Base-by-base conservation (phyloP, 1,284 basidiomycete species). In the Pseudozyma sp. region DNA sequence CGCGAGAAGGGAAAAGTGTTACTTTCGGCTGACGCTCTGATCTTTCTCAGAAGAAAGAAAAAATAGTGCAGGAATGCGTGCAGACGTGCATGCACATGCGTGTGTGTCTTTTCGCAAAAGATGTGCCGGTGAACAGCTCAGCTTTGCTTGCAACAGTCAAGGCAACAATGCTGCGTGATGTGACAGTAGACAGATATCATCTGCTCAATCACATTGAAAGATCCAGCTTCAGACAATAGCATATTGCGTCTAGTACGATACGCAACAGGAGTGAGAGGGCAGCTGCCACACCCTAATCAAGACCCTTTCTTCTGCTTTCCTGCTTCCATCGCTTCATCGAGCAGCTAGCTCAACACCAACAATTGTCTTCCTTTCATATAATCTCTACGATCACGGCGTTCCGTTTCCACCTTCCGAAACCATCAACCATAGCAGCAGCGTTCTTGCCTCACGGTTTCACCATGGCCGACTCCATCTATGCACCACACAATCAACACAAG, bases 401-500 rank as follows among this genome's bases (percentile, higher is more conserved):
- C 25, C 25, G 25, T 31, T 31, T 3, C 25, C 25, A 3, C 25
- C 3, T 31, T 31, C 45, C 25, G 1, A 47, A 19, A 47, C 25
- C 18, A 3, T 21, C 45, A 47, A 47, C 25, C 25, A 31, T 11
- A 47, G 16, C 18, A 18, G 45, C 45, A 11, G 9, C 10, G 7
- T 47, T 10, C 19, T 25, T 18, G 45, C 3, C 19, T 47, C 42
- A 43, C 40, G 42, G 38, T 21, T 21, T 57, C 55, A 62, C 18
- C 47, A 78, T 78, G 76, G 52, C 76, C 44, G 76, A 78, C 52
- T 76, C 73, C n/a, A 78, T 78, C 60, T 78, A 78, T 52, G 76
- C 76, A 2, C 76, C 76, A 0, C 68, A 77, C 43, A 77, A 77
- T 43, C 60, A 75, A 52, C 51, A 58, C 44, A 68, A 65, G 67